These are phyloP conservation scores for Exophiala dermatitidis DNA, from an alignment of 2,329 filamentous ascomycete species.

Conservation along the genomic window DNA sequence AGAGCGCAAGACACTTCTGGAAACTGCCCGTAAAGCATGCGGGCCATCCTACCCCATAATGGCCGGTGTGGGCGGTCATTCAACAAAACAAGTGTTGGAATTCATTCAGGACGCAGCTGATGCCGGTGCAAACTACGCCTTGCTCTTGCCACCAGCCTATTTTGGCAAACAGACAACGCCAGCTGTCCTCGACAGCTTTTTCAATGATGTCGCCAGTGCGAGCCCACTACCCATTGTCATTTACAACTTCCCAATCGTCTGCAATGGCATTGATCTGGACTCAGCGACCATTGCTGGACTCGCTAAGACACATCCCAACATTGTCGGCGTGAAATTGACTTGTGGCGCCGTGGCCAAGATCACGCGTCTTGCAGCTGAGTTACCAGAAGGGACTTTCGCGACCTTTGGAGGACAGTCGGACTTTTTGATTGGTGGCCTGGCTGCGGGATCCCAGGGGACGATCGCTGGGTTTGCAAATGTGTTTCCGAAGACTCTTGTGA, in stretches of 20 bases:
- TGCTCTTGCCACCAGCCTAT: constrained; percentile 58
- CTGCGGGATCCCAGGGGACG: constrained; percentile 48
- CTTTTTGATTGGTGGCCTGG: constrained; percentile 54
- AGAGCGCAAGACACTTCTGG: constrained; percentile 51
- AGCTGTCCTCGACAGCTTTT: constrained; percentile 54
- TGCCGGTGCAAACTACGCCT: constrained; percentile 54
- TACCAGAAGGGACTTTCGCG: constrained; percentile 53
- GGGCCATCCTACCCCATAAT: constrained; percentile 50
- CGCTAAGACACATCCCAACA: constrained; percentile 45
- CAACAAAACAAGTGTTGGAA: constrained; percentile 56
- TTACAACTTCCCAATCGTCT: constrained; percentile 63
- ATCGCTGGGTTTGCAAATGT: constrained; percentile 53
- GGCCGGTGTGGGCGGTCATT: constrained; percentile 58
- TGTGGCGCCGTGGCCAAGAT: constrained; percentile 57
- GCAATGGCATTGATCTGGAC: constrained; percentile 61
- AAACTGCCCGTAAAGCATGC: constrained; percentile 47
- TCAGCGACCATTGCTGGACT: constrained; percentile 53
- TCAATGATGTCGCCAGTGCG: constrained; percentile 46
- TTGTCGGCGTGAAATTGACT: constrained; percentile 60
- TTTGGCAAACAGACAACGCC: constrained; percentile 56
- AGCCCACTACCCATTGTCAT: constrained; percentile 52
- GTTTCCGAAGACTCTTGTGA: constrained; percentile 49
- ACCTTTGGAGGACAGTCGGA: constrained; percentile 67
- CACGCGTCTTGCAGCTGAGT: constrained; percentile 46
- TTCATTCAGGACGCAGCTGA: constrained; percentile 52